A percentile compares a stretch with the other conserved stretches of the same genome.
phyloP scores from a whole-genome alignment of 768 basidiomycete species.

The Leccinum imitatum region DNA sequence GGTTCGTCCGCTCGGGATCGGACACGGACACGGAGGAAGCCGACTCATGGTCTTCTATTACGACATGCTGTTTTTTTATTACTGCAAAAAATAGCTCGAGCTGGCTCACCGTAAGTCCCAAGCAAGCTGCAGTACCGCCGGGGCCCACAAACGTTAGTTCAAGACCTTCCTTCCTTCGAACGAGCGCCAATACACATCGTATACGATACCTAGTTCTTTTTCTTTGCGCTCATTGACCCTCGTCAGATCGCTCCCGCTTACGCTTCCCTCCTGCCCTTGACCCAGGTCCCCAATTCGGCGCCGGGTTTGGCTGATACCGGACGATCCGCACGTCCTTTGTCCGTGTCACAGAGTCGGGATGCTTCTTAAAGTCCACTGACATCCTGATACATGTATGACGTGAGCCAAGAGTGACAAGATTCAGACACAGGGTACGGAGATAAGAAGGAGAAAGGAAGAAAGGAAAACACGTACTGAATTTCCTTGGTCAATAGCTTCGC shows the following conservation, averaged over 20 bases:
- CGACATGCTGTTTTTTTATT: neutral
- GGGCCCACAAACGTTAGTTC: neutral
- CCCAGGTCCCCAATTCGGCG: constrained; percentile 91
- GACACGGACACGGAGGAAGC: neutral
- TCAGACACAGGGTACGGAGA: too few species aligned
- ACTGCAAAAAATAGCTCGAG: neutral
- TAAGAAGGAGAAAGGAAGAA: neutral
- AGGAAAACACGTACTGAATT: constrained; percentile 49
- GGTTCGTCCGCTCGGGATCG: neutral
- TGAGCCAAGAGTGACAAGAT: neutral
- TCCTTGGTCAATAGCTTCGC: constrained; percentile 65
- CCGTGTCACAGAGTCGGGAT: constrained; percentile 61
- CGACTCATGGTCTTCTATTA: neutral
- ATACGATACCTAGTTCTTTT: neutral
- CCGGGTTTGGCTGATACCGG: constrained; percentile 88
- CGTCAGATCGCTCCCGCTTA: constrained; percentile 30
- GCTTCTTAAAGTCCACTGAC: constrained; percentile 72
- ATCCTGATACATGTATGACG: constrained; percentile 10
- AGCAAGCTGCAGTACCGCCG: neutral
- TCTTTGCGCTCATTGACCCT: constrained; percentile 8
- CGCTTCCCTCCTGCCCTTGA: constrained; percentile 51
- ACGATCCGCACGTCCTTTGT: constrained; percentile 75
- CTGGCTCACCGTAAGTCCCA: neutral
- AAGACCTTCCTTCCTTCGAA: neutral
- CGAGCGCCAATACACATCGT: neutral